Percentiles rank a stretch among this genome's conserved stretches.
Evolutionary conservation across 2,329 filamentous ascomycete species (phyloP).

Genomic region (Aspergillus hiratsukae): DNA sequence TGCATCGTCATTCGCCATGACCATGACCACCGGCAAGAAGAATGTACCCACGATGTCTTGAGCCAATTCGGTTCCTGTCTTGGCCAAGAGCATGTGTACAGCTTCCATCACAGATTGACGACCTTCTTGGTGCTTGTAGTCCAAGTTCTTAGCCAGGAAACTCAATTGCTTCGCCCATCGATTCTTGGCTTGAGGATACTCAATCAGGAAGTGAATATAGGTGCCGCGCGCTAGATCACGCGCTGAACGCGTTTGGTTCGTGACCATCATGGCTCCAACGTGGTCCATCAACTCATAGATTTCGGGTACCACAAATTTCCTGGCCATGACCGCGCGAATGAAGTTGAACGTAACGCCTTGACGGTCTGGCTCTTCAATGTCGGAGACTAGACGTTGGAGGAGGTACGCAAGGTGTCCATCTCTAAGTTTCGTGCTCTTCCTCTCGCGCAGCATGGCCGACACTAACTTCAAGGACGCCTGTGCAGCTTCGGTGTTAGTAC

Average conservation of each 20-base stretch:
- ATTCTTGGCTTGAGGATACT: conserved; percentile 88
- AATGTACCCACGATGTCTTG: conserved; percentile 77
- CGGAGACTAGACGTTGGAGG: conserved; percentile 74
- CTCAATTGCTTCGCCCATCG: conserved; percentile 84
- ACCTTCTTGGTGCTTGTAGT: conserved; percentile 84
- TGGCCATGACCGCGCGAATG: conserved; percentile 76
- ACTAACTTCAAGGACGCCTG: conserved; percentile 88
- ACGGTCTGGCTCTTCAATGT: conserved; percentile 86
- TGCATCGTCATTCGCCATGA: conserved; percentile 83
- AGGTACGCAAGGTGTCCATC: conserved; percentile 79
- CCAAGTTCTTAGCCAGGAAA: conserved; percentile 85
- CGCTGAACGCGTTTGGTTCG: conserved; percentile 84
- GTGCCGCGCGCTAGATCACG: conserved; percentile 82
- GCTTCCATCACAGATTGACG: conserved; percentile 91
- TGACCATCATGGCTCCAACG: conserved; percentile 89
- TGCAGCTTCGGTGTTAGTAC: conserved; percentile 75
- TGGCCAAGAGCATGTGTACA: conserved; percentile 77
- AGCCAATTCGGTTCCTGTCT: conserved; percentile 74
- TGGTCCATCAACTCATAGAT: conserved; percentile 91
- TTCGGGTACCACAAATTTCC: conserved; percentile 77
- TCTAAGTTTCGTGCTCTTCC: conserved; percentile 69
- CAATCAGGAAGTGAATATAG: conserved; percentile 89
- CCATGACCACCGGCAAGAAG: conserved; percentile 81
- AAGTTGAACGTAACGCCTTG: conserved; percentile 95
- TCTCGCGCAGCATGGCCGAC: conserved; percentile 76